phyloP scores from a whole-genome alignment of 208 protist genomes.

The Hexamita inflata region DNA sequence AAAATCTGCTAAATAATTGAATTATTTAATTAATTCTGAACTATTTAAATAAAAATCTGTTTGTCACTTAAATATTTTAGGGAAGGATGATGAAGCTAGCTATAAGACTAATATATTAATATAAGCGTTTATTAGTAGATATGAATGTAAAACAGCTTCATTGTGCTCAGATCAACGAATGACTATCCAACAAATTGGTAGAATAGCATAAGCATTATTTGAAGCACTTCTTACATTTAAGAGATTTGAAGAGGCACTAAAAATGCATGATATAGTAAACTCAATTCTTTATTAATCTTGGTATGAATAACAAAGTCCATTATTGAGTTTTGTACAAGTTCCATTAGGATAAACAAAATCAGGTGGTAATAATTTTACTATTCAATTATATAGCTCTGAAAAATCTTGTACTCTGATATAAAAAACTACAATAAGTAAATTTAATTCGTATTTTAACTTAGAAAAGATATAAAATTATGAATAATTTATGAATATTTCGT shows the following conservation, averaged over 20 bases:
- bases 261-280: conserved; percentile 10
- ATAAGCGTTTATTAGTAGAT: conserved; percentile 3
- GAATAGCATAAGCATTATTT: not conserved
- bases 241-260: conserved; percentile 5
- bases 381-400: too few species aligned
- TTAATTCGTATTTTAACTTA: too few species aligned
- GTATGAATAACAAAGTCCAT: not conserved
- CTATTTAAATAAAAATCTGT: too few species aligned
- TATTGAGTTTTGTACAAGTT: not conserved
- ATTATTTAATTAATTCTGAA: not conserved
- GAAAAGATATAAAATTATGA: too few species aligned
- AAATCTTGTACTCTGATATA: too few species aligned
- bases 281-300: conserved; percentile 2
- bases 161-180: not conserved
- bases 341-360: not conserved
- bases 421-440: too few species aligned
- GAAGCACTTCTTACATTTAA: not conserved
- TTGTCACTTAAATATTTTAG: not conserved
- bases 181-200: not conserved
- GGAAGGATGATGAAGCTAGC: not conserved
- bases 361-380: not conserved
- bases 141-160: not conserved
- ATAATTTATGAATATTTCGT: too few species aligned
- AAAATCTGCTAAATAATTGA: not conserved
- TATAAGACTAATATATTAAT: conserved; percentile 5